Percentiles rank a stretch among this genome's conserved stretches.
Evolutionary conservation across 805 yeast species (phyloP).

Genomic region (Ogataea paradorogensis): DNA sequence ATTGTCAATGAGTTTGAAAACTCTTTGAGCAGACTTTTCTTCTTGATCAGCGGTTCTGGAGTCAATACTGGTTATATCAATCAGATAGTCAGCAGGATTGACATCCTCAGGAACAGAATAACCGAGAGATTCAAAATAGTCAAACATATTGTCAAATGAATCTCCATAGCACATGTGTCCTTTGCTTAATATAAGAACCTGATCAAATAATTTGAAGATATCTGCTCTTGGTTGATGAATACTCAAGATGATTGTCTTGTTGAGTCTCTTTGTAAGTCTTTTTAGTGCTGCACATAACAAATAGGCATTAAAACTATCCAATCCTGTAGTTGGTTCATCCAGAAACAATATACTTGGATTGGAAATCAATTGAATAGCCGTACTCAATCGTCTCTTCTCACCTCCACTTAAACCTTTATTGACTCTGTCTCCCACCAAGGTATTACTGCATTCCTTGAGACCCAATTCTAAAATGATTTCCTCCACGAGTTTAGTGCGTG

Average conservation of each 20-base stretch:
- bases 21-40: constrained; percentile 32
- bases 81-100: constrained; percentile 61
- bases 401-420: constrained; percentile 78
- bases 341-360: constrained; percentile 74
- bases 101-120: constrained; percentile 42
- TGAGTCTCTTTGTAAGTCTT: constrained; percentile 48
- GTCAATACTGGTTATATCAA: constrained; percentile 59
- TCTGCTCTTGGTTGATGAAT: constrained; percentile 86
- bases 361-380: constrained; percentile 73
- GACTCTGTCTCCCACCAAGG: constrained; percentile 51
- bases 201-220: constrained; percentile 65
- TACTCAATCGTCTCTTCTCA: constrained; percentile 71
- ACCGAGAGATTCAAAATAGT: constrained; percentile 50
- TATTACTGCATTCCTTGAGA: constrained; percentile 58
- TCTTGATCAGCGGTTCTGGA: constrained; percentile 39
- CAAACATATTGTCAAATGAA: constrained; percentile 37
- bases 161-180: constrained; percentile 52
- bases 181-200: constrained; percentile 62
- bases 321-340: constrained; percentile 88
- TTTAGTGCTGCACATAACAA: constrained; percentile 60
- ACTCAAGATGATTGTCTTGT: constrained; percentile 70
- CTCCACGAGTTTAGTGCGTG: constrained; percentile 50
- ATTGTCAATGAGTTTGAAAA: constrained; percentile 31
- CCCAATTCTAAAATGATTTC: constrained; percentile 64
- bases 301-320: constrained; percentile 75